Evolutionary conservation across 2,329 filamentous ascomycete genomes (phyloP), one percentile per base, ranked within the genome.

Genomic region (Penicillium freii): DNA sequence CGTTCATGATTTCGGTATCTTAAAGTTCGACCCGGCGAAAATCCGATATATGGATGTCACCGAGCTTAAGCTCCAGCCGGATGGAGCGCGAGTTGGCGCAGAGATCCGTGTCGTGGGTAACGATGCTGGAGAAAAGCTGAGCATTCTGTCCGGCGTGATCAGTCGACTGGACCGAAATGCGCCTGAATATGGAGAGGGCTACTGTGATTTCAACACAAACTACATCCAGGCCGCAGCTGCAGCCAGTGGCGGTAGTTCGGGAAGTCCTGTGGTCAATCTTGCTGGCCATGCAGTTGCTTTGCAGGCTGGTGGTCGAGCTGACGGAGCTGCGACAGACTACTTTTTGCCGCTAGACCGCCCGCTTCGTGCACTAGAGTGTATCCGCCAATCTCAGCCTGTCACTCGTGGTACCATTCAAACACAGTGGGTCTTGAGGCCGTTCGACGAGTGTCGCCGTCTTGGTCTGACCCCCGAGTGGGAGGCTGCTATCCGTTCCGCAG

Each of bases 171-270:
- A 99, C 70, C 86, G 94, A 66, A 99, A 99, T 75, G 95, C 95
- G 1, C 94, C 94, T 17, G 94, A 99, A 70, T 97, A 99, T 67
- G 93, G 93, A 55, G 94, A 97, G 62, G 94, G 94, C 29, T 99
- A 99, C 75, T 94, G 92, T 75, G 94, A 99, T 73, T 99, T 99
- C 84, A 99, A 89, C 71, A 89, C 86, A 47, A 89, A 96, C 73
- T 99, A 99, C 80, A 97, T 97, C 68, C 94, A 99, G 78, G 94
- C 95, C 62, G 96, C 95, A 15, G 95, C 94, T 4, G 93, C 94
- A 5, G 95, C 94, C 3, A 97, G 92, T 73, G 94, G 94, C 65
- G 94, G 94, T 65, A 96, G 91, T 78, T 99, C 94, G n/a, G 94
- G 94, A 61, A 96, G 90, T 86, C 94, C 94, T 0, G 94, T 99